Evolutionary conservation across 306 rosid species (phyloP), one percentile per base, ranked within the genome.

Genomic region (Vigna unguiculata): DNA sequence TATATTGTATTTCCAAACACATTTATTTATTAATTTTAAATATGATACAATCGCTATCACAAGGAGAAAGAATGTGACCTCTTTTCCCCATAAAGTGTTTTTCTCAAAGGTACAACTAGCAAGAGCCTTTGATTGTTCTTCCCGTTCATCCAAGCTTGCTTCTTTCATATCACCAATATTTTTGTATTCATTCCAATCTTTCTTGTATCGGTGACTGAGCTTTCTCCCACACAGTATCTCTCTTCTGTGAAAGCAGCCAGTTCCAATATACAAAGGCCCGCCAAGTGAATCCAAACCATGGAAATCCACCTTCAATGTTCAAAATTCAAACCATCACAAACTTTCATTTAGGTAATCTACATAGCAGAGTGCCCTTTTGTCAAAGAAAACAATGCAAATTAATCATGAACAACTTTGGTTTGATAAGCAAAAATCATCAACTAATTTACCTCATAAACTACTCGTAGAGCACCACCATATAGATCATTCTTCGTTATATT

Each of bases 211-310:
- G 14, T 76, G 60, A 76, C 43, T 79, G 59, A 81, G 87, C 83
- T 89, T 87, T 78, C 59, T 84, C 24, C 95, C 97, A 68, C 83
- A 83, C 0, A 94, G 89, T 83, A 11, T 24, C 1, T 89, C 96
- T 89, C 97, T 95, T 73, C 84, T 82, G 54, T 90, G 93, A 82
- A 94, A 92, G 87, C 96, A 89, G 20, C 95, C 95, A 51, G 85
- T 90, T 81, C 98, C 98, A 43, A 81, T 0, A 59, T 88, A 91
- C 40, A 85, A 11, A 51, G 94, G 80, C 49, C 98, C 97, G 28
- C 96, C 98, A 69, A 14, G 60, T 61, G 88, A 90, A 64, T 94
- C 98, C 15, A 71, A 1, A 19, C 98, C 98, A 72, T 49, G 81
- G 59, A 86, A 75, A 36, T 91, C 96, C 54, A 88, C 40, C 96